Percentiles rank a stretch among this genome's conserved stretches.
Evolutionary conservation across 345 rosid species (phyloP).

Genomic region (Citrus maxima): DNA sequence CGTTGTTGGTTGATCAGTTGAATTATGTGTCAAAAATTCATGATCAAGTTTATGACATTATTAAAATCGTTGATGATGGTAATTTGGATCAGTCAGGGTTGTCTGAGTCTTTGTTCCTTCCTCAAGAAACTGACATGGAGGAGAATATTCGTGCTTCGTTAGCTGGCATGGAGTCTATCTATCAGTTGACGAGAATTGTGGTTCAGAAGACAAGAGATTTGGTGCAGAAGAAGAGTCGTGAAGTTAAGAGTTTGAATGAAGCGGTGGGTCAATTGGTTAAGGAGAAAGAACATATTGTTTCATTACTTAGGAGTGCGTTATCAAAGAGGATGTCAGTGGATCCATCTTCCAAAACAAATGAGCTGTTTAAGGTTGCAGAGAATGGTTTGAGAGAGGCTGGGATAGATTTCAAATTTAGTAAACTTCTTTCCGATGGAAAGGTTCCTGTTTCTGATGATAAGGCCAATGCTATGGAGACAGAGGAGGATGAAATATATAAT

Average conservation of each 20-base stretch:
- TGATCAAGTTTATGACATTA: constrained; percentile 55
- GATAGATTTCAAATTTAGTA: constrained; percentile 58
- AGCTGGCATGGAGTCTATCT: constrained; percentile 92
- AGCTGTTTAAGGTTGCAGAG: constrained; percentile 79
- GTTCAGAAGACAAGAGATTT: constrained; percentile 55
- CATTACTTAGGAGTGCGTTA: constrained; percentile 81
- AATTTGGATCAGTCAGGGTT: constrained; percentile 62
- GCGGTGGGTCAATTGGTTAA: constrained; percentile 57
- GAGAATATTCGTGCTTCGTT: constrained; percentile 85
- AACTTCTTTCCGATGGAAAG: constrained; percentile 39
- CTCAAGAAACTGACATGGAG: constrained; percentile 75
- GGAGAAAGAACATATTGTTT: constrained; percentile 91
- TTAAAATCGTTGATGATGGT: constrained; percentile 57
- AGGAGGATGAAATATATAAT: constrained; percentile 75
- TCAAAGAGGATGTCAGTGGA: constrained; percentile 62
- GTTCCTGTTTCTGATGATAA: constrained; percentile 29
- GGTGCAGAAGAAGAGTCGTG: constrained; percentile 60
- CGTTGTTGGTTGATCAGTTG: constrained; percentile 78
- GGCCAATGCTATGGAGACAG: constrained; percentile 35
- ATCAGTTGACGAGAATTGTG: constrained; percentile 60
- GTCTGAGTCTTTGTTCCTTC: constrained; percentile 83
- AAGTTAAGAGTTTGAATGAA: constrained; percentile 69
- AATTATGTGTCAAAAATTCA: constrained; percentile 78
- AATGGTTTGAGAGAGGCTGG: constrained; percentile 81
- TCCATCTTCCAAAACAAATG: constrained; percentile 56